phyloP scores from a whole-genome alignment of 345 rosid genomes.

The Hibiscus mutabilis region DNA sequence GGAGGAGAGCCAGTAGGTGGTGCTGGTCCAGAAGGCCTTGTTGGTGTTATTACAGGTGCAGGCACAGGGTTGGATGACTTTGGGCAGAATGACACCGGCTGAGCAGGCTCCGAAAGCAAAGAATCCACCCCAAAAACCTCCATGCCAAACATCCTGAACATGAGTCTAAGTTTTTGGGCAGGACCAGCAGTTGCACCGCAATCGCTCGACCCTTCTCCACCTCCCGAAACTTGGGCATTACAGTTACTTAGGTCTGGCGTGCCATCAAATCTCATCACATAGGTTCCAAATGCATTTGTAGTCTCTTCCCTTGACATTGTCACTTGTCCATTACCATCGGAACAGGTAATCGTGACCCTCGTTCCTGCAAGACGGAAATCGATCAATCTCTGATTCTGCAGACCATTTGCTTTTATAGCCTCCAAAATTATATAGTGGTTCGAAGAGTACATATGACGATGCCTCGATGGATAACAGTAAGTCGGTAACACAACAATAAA shows the following conservation, averaged over 20 bases:
- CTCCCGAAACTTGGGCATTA: slow-evolving; percentile 51
- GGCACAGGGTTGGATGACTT: slow-evolving; percentile 35
- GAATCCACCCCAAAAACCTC: slow-evolving; percentile 48
- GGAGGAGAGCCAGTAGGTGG: slow-evolving; percentile 32
- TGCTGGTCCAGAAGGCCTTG: slow-evolving; percentile 19
- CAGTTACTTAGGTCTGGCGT: slow-evolving; percentile 70
- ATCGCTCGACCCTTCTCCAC: slow-evolving; percentile 31
- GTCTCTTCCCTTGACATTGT: slow-evolving; percentile 66
- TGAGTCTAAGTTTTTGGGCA: slow-evolving; percentile 43
- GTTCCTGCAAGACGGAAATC: slow-evolving; percentile 37
- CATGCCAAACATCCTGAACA: slow-evolving; percentile 47
- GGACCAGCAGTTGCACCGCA: slow-evolving; percentile 61
- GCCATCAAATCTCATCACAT: slow-evolving; percentile 65
- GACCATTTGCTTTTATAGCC: not conserved
- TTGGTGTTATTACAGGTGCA: slow-evolving; percentile 17
- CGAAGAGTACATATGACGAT: too few species aligned
- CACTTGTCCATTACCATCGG: slow-evolving; percentile 46
- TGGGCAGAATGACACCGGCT: slow-evolving; percentile 62
- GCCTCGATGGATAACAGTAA: too few species aligned
- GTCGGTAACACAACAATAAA: not conserved
- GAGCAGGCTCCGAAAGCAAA: slow-evolving; percentile 63
- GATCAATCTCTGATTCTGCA: not conserved
- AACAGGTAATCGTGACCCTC: slow-evolving; percentile 51
- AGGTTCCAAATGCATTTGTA: slow-evolving; percentile 64
- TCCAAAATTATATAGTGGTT: not conserved